phyloP scores from a whole-genome alignment of 2,329 filamentous ascomycete genomes.

The Monilinia fructigena region DNA sequence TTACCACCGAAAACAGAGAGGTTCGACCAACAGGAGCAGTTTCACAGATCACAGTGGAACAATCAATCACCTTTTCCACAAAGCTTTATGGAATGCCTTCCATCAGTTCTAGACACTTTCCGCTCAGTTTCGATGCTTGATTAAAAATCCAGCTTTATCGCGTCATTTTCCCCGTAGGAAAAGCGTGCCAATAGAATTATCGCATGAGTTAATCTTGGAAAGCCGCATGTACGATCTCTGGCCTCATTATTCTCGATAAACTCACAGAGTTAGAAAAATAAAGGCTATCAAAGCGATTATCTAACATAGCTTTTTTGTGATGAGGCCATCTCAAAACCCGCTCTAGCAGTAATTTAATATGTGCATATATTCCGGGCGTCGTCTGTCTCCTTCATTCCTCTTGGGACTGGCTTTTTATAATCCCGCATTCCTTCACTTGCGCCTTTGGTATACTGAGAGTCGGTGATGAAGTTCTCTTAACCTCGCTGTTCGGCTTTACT shows the following conservation, averaged over 20 bases:
- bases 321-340: not conserved
- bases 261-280: not conserved
- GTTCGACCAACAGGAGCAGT: not conserved
- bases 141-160: not conserved
- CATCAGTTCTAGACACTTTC: not conserved
- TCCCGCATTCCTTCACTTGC: not conserved
- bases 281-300: not conserved
- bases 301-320: conserved; percentile 4
- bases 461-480: not conserved
- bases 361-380: not conserved
- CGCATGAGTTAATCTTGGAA: not conserved
- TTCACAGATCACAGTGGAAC: not conserved
- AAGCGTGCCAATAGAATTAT: not conserved
- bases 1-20: not conserved
- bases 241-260: not conserved
- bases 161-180: not conserved
- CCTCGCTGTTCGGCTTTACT: not conserved
- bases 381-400: not conserved
- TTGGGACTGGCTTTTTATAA: not conserved
- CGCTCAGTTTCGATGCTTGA: not conserved
- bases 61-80: too few species aligned
- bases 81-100: not conserved
- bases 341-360: not conserved
- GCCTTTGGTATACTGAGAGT: not conserved
- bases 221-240: not conserved